Evolutionary conservation across 805 yeast genomes (phyloP), one percentile per base, ranked within the genome.

Genomic region (Pichia cabralensis): DNA sequence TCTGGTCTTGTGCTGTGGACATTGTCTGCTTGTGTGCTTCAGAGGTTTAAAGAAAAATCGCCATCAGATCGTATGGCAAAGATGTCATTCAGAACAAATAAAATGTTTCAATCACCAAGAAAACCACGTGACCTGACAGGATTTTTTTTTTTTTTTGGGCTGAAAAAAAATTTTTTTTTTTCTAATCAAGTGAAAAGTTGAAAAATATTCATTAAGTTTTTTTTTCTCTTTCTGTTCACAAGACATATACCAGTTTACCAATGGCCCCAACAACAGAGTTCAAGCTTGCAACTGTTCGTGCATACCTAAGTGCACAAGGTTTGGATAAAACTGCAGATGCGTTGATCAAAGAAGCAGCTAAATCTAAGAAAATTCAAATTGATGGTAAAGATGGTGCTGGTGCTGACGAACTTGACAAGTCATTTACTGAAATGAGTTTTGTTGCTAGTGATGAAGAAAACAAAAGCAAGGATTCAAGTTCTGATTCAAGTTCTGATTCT

Each of bases 251-350:
- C n/a, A n/a, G n/a, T n/a, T 13, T 27, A 23, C 40, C 14, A 13
- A 49, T 48, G 51, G 30, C 43, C 26, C 39, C 30, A n/a, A 32
- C 46, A 12, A 36, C 46, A 21, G 45, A 43, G 18, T 35, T 33
- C 20, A 33, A 45, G 15, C 27, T 53, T 14, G 30, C 50, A 2
- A 42, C 39, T 27, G 36, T 56, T 10, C 38, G 43, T 11, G 51
- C 48, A 16, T 57, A 42, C 36, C 41, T 57, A 26, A 36, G 41
- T 19, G 42, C 46, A 23, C 29, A 51, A 21, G 60, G 52, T 1
- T 46, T 36, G 33, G 31, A 34, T 10, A 46, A 46, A 27, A 41
- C 55, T 10, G 41, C 40, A 2, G 44, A 47, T 17, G 46, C 48
- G 11, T 58, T 49, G 41, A 53, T 47, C 15, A 56, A 50, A 43